Base-by-base conservation (phyloP, 441 rosid genomes). In the Metrosideros polymorpha region DNA sequence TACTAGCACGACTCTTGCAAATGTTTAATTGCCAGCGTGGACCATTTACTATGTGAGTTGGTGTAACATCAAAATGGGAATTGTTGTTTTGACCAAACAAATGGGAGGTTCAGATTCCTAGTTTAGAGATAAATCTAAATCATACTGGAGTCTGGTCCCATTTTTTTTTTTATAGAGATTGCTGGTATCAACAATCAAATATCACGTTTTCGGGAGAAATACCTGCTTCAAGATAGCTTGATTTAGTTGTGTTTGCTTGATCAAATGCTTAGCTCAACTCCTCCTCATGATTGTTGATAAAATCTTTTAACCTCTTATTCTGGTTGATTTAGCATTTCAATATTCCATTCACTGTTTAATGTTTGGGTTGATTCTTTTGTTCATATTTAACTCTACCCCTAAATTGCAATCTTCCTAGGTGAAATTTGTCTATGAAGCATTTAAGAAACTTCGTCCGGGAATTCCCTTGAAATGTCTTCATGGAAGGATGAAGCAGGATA, bases 401-500 rank as follows among this genome's bases (percentile, higher is more conserved):
- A 53, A 51, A 17, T 75, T 84, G 84, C 84, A 76, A 56, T n/a
- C 75, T 87, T 89, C 43, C 30, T 86, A 97, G 99, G 99, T 96
- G 86, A 96, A 92, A 90, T 97, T 96, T 93, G 98, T 93, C 90
- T 94, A 88, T 91, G 98, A 96, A 90, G 97, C 98, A 84, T 97
- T 97, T 90, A 97, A 94, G 94, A 96, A 94, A 91, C 90, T 97
- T 90, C 97, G 92, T 57, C 99, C 99, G 84, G 99, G 99, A 84
- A 93, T 96, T 88, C 98, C 98, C 63, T 90, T 97, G 89, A 97
- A 94, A 88, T 93, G 98, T 89, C 97, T 97, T 63, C 98, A 97
- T 90, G 99, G 99, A 87, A 95, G 94, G 92, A 96, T 97, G 98
- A 96, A 95, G 89, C 99, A 97, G 88, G 95, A 92, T 83, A 94